Percentiles rank a stretch among this genome's conserved stretches.
These are phyloP conservation scores for Hermanozyma aechmeae DNA, from an alignment of 805 yeast species.

Conservation along the genomic window DNA sequence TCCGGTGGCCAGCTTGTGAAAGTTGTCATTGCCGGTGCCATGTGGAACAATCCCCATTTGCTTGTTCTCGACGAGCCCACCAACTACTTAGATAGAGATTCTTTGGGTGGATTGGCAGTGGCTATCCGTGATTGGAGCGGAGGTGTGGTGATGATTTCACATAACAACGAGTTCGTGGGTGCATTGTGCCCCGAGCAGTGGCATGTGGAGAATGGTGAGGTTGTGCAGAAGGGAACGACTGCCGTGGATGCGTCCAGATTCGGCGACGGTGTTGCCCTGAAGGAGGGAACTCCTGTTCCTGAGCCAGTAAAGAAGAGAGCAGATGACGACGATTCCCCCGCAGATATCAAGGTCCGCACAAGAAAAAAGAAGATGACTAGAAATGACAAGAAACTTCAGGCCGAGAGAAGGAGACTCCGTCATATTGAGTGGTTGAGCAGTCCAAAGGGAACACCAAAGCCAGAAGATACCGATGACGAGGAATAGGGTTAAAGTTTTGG, in stretches of 20 bases:
- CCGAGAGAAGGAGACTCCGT: constrained; percentile 88
- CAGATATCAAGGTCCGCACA: constrained; percentile 84
- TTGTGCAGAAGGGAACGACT: constrained; percentile 74
- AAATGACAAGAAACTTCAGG: constrained; percentile 87
- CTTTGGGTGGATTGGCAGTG: constrained; percentile 93
- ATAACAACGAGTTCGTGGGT: constrained; percentile 93
- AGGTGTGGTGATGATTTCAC: constrained; percentile 98
- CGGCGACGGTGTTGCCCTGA: constrained; percentile 62
- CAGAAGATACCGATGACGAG: constrained; percentile 89
- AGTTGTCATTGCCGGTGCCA: constrained; percentile 98
- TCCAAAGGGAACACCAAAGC: constrained; percentile 97
- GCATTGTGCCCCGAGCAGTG: constrained; percentile 98
- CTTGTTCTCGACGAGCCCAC: constrained; percentile 97
- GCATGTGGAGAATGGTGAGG: constrained; percentile 88
- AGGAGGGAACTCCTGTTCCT: constrained; percentile 30
- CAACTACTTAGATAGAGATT: constrained; percentile 95
- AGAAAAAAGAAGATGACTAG: constrained; percentile 97
- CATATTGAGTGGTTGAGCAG: constrained; percentile 90
- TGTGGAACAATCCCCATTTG: constrained; percentile 99
- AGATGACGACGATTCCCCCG: constrained; percentile 83
- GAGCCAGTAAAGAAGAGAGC: constrained; percentile 34
- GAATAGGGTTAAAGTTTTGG: constrained; percentile 31
- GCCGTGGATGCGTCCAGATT: constrained; percentile 71
- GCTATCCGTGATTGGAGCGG: constrained; percentile 98
- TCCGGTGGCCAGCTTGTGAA: constrained; percentile 98